Evolutionary conservation across 2,329 filamentous ascomycete genomes (phyloP), one percentile per base, ranked within the genome.

Genomic region (Chrysoporthe austroafricana): DNA sequence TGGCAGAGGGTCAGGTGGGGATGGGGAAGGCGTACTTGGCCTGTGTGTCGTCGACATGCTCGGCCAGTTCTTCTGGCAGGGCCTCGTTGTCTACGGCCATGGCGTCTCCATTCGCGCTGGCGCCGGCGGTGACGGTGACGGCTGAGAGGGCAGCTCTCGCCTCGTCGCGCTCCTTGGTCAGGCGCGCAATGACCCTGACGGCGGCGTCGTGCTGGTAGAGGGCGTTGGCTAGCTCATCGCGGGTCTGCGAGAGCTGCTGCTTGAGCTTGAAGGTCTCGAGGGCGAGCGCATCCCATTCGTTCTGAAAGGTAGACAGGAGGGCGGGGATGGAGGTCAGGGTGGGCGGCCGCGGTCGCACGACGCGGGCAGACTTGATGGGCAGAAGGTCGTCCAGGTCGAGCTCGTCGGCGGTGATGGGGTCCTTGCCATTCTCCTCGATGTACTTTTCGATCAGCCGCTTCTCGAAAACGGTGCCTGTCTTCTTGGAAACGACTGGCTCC

Each of bases 141-240:
- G 92, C 93, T 46, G 93, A 93, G 63, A 99, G 82, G 16, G 96
- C 93, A 79, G 96, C 91, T 72, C 95, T 87, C 58, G 96, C 94
- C 79, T 98, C 94, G 74, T 99, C 94, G 71, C 96, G 85, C 83
- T 99, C 96, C 77, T 88, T 91, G n/a, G 92, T 91, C 77, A 99
- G 78, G 60, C 95, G 88, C 72, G 94, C 94, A 80, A 99, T 97
- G 61, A 99, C 96, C 71, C 96, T 87, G 62, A 97, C 90, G n/a
- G 96, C 96, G 2, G 96, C 95, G 84, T 99, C 96, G 74, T 98
- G 93, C 81, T 98, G 95, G 80, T 99, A 99, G 34, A 99, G 85
- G 0, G 96, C 93, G 1, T 93, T 96, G 66, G 93, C 93, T 66
- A 99, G 88, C 82, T 99, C 96, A 81, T 97, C 94, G 72, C 95